phyloP scores from a whole-genome alignment of 1,139 yeast genomes.

The Taphrina communis region DNA sequence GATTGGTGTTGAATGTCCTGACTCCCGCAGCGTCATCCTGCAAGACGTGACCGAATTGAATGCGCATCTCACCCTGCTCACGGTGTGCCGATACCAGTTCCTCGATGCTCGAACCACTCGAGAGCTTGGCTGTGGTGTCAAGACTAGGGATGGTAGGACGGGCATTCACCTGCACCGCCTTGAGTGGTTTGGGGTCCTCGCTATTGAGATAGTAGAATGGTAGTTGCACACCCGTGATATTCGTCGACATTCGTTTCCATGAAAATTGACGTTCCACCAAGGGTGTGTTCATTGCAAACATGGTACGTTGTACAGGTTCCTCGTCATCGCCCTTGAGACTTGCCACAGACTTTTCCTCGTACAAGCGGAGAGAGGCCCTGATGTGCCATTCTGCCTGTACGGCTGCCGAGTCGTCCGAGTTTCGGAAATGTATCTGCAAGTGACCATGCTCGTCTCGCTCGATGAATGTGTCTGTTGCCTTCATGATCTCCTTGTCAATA shows the following conservation, averaged over 20 bases:
- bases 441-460: neutral
- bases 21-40: neutral
- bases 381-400: slow-evolving; percentile 8
- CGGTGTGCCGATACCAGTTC: neutral
- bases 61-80: neutral
- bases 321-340: neutral
- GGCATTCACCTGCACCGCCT: slow-evolving; percentile 16
- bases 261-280: neutral
- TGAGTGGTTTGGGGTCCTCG: slow-evolving; percentile 15
- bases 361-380: neutral
- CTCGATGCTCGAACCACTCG: neutral
- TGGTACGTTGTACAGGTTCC: neutral
- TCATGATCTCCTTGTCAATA: slow-evolving; percentile 3
- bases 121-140: neutral
- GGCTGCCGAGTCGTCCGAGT: neutral
- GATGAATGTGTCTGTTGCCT: neutral
- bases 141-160: neutral
- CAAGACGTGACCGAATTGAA: slow-evolving; percentile 14
- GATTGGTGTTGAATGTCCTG: slow-evolving; percentile 17
- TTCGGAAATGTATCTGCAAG: neutral
- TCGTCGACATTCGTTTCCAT: neutral
- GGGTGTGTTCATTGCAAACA: neutral
- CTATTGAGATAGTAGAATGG: slow-evolving; percentile 8
- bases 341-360: neutral
- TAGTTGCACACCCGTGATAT: slow-evolving; percentile 3